phyloP scores from a whole-genome alignment of 345 rosid genomes.

The Eutrema japonicum region DNA sequence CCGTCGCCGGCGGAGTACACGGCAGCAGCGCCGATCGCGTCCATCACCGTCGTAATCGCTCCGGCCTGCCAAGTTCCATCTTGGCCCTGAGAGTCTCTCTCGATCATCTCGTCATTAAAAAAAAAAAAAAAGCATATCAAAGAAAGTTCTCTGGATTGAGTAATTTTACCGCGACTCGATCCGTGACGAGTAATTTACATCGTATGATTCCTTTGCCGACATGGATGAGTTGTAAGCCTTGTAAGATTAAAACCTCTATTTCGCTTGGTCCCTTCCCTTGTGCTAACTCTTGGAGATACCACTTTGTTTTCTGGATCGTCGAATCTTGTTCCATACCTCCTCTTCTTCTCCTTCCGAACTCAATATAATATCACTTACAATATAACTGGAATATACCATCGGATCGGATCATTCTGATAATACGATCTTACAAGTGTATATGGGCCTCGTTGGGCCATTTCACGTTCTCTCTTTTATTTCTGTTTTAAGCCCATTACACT shows the following conservation, averaged over 20 bases:
- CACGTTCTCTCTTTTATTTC: too few relatives aligned
- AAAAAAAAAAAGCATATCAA: neutral
- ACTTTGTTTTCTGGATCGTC: neutral
- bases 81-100: slow-evolving; percentile 22
- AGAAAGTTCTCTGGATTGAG: neutral
- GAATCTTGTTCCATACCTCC: slow-evolving; percentile 15
- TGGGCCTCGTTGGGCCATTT: too few relatives aligned
- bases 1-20: slow-evolving; percentile 44
- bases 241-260: slow-evolving; percentile 10
- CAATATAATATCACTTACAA: neutral
- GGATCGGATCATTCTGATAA: neutral
- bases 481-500: too few relatives aligned
- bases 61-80: slow-evolving; percentile 59
- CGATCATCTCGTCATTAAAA: neutral
- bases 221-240: slow-evolving; percentile 40
- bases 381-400: neutral
- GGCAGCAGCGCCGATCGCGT: slow-evolving; percentile 54
- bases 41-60: slow-evolving; percentile 58
- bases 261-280: slow-evolving; percentile 22
- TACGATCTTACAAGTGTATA: too few relatives aligned
- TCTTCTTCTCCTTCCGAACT: too few relatives aligned
- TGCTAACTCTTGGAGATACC: slow-evolving; percentile 28
- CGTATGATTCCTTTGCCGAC: slow-evolving; percentile 44
- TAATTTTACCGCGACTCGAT: slow-evolving; percentile 32
- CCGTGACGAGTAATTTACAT: slow-evolving; percentile 41